A percentile compares a stretch with the other conserved stretches of the same genome.
Evolutionary conservation across 306 rosid species (phyloP).

Genomic region (Vigna trinervia): DNA sequence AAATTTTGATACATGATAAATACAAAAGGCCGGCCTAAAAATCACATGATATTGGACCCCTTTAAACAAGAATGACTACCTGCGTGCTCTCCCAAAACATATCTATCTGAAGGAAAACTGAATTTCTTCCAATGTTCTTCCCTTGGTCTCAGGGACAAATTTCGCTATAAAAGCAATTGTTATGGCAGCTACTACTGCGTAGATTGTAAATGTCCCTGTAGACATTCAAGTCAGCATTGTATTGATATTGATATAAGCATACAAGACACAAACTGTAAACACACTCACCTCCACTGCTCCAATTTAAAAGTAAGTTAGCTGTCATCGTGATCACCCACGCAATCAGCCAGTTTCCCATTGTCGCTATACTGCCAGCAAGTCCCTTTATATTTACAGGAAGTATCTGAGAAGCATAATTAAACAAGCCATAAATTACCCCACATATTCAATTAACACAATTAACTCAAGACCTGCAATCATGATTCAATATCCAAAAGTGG

Average conservation of each 20-base stretch:
- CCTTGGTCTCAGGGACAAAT: constrained; percentile 90
- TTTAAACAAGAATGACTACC: not conserved
- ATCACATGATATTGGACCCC: constrained; percentile 23
- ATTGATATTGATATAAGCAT: constrained; percentile 13
- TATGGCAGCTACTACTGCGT: constrained; percentile 60
- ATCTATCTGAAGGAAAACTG: constrained; percentile 72
- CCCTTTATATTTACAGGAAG: constrained; percentile 82
- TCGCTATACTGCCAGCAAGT: constrained; percentile 82
- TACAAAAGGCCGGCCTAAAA: constrained; percentile 26
- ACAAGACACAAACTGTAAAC: not conserved
- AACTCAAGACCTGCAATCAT: constrained; percentile 15
- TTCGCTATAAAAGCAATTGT: constrained; percentile 58
- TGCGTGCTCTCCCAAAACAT: constrained; percentile 11
- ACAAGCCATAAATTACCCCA: constrained; percentile 11
- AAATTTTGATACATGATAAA: constrained; percentile 4
- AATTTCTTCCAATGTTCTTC: constrained; percentile 88
- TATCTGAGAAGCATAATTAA: constrained; percentile 59
- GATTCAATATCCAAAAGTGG: constrained; percentile 23
- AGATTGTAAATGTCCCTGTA: constrained; percentile 74
- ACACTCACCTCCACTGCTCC: constrained; percentile 75
- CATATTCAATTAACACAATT: constrained; percentile 31
- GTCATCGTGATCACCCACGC: constrained; percentile 74
- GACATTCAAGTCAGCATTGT: constrained; percentile 15
- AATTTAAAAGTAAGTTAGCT: constrained; percentile 76
- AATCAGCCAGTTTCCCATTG: constrained; percentile 71